Evolutionary conservation across 2,329 filamentous ascomycete genomes (phyloP).

Genomic region (Venturia nashicola): DNA sequence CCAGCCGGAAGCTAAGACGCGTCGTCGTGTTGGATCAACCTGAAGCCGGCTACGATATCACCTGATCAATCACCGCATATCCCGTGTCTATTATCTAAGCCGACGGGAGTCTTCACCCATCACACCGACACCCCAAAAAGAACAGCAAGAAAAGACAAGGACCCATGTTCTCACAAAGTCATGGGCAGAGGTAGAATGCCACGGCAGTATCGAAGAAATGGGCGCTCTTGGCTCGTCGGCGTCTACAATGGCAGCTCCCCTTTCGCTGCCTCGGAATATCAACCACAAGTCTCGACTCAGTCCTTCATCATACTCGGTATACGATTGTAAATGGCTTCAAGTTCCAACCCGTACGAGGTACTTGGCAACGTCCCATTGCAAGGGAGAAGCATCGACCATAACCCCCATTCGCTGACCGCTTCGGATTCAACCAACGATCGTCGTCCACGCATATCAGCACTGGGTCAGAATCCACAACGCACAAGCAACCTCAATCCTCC

Average conservation of each 20-base stretch:
- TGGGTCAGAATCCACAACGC: neutral
- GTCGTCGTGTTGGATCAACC: neutral
- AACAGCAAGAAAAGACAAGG: neutral
- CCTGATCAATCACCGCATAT: no score
- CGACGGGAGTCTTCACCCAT: neutral
- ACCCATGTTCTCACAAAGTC: neutral
- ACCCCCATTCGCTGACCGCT: conserved; percentile 11
- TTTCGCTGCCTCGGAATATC: neutral
- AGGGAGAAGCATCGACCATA: neutral
- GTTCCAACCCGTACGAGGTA: neutral
- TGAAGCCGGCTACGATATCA: neutral
- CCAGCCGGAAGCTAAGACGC: neutral
- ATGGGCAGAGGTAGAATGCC: no score
- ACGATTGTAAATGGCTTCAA: no score
- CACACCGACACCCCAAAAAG: neutral
- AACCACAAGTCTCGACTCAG: neutral
- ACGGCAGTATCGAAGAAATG: no score
- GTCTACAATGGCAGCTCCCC: neutral
- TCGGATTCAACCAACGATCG: conserved; percentile 12
- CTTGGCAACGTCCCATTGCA: neutral
- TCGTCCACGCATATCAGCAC: conserved; percentile 19
- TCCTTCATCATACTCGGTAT: no score
- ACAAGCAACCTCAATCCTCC: neutral
- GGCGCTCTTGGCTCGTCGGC: neutral
- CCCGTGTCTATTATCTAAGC: no score